Percentiles rank a stretch among this genome's conserved stretches.
Evolutionary conservation across 768 basidiomycete species (phyloP).

Genomic region (Kwoniella mangroviensis): DNA sequence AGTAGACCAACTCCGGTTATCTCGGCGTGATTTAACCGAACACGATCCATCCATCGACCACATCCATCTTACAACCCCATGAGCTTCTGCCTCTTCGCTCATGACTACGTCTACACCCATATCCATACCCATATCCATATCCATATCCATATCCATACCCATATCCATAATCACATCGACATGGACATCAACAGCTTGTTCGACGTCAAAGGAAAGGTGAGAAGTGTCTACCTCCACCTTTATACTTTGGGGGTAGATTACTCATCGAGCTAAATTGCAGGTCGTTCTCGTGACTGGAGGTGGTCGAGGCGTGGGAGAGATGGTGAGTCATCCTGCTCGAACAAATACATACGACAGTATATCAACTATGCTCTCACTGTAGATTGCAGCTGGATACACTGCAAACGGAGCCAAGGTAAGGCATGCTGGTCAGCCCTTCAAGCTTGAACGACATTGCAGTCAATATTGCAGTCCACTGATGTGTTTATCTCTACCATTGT

Average conservation of each 20-base stretch:
- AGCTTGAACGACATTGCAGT: no score
- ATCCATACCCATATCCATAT: no score
- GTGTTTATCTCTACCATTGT: neutral
- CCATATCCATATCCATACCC: no score
- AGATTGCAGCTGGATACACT: constrained; percentile 71
- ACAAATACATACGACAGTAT: no score
- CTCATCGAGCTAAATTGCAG: constrained; percentile 15
- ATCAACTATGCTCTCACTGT: constrained; percentile 7
- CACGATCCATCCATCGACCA: no score
- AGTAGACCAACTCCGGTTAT: no score
- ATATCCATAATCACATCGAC: neutral
- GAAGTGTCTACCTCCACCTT: neutral
- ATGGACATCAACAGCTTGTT: constrained; percentile 58
- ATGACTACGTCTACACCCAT: no score
- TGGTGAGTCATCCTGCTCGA: constrained; percentile 58
- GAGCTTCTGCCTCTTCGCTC: no score
- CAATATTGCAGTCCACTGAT: neutral
- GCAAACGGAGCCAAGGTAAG: constrained; percentile 64
- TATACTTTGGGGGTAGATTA: neutral
- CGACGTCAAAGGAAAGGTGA: constrained; percentile 61
- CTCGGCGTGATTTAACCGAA: no score
- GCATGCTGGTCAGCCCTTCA: neutral
- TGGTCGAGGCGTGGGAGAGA: constrained; percentile 70
- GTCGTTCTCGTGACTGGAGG: constrained; percentile 70
- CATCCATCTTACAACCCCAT: no score